These are phyloP conservation scores for Xylariaceae sp. DNA, from an alignment of 2,329 filamentous ascomycete species.

Conservation along the genomic window DNA sequence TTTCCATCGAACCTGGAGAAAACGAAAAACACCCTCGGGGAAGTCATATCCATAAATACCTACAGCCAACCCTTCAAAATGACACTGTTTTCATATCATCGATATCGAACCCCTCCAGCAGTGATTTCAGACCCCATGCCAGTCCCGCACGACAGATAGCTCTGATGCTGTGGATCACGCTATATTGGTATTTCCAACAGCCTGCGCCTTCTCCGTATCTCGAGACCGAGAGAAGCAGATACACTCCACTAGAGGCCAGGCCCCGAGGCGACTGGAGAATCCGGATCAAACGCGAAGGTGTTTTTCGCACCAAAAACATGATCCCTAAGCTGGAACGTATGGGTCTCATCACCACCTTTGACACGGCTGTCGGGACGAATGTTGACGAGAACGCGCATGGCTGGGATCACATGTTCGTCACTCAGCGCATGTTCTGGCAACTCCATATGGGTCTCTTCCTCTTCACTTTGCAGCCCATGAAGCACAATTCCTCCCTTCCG, in stretches of 20 bases:
- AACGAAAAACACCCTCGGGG: conserved; percentile 19
- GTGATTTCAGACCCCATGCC: conserved; percentile 72
- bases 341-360: conserved; percentile 74
- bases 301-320: conserved; percentile 76
- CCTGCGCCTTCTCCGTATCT: conserved; percentile 64
- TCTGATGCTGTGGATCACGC: conserved; percentile 92
- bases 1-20: conserved; percentile 27
- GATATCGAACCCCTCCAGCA: conserved; percentile 76
- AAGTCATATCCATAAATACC: conserved; percentile 60
- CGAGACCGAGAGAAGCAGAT: conserved; percentile 56
- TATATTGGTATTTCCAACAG: conserved; percentile 98
- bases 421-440: conserved; percentile 84
- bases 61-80: conserved; percentile 66
- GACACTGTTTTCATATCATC: conserved; percentile 90
- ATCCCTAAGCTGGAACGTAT: conserved; percentile 90
- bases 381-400: conserved; percentile 57
- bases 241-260: conserved; percentile 64
- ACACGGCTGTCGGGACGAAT: conserved; percentile 68
- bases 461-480: conserved; percentile 69
- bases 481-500: conserved; percentile 35
- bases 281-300: conserved; percentile 79
- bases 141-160: conserved; percentile 87
- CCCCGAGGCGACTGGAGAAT: conserved; percentile 86
- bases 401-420: conserved; percentile 81
- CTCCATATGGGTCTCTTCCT: conserved; percentile 81